A percentile compares a stretch with the other conserved stretches of the same genome.
Evolutionary conservation across 805 yeast species (phyloP).

Genomic region (Starmera pachycereana): DNA sequence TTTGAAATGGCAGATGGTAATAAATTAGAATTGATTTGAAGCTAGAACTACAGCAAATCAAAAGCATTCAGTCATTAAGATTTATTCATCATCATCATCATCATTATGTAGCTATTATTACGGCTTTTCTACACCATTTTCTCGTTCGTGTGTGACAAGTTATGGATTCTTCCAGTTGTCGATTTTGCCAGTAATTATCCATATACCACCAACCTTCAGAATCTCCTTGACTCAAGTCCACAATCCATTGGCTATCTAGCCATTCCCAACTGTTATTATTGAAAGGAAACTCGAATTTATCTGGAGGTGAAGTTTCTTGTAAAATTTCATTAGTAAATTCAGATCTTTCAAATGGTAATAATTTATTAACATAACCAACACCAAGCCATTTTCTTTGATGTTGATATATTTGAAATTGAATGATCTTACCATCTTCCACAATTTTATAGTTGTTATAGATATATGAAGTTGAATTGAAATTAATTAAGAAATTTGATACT

Average conservation of each 20-base stretch:
- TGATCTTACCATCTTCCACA: slow-evolving; percentile 33
- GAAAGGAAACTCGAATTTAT: slow-evolving; percentile 36
- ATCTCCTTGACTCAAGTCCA: slow-evolving; percentile 29
- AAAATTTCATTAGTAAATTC: slow-evolving; percentile 34
- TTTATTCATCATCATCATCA: too few species aligned
- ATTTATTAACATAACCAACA: slow-evolving; percentile 43
- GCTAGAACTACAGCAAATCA: too few species aligned
- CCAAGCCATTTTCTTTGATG: slow-evolving; percentile 57
- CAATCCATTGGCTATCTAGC: slow-evolving; percentile 42
- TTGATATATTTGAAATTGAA: slow-evolving; percentile 41
- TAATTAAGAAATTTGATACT: slow-evolving; percentile 29
- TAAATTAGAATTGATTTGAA: too few species aligned
- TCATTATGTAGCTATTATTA: slow-evolving; percentile 21
- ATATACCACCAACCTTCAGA: slow-evolving; percentile 45
- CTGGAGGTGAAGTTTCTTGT: slow-evolving; percentile 19
- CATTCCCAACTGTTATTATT: slow-evolving; percentile 43
- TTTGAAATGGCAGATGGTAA: too few species aligned
- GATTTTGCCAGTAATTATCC: slow-evolving; percentile 40
- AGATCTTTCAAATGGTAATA: slow-evolving; percentile 43
- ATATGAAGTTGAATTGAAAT: slow-evolving; percentile 7
- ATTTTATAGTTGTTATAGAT: slow-evolving; percentile 22
- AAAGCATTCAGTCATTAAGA: too few species aligned
- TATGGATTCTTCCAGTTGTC: slow-evolving; percentile 32
- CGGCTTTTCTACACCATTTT: slow-evolving; percentile 40
- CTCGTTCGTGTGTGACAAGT: slow-evolving; percentile 42